phyloP scores from a whole-genome alignment of 2,329 filamentous ascomycete species.

The Daldinia sp. region DNA sequence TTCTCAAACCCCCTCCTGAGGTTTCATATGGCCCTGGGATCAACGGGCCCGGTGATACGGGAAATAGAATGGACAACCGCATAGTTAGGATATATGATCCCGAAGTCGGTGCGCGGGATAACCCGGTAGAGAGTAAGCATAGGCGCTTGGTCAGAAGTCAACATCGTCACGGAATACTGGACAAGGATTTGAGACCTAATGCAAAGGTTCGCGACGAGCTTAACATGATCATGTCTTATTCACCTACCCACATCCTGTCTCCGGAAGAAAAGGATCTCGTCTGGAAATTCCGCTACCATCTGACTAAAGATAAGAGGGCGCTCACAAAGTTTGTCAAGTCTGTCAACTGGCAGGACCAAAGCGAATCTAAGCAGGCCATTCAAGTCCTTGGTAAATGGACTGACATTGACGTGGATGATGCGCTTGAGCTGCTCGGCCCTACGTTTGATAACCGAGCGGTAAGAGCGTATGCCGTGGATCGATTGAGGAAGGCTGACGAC shows the following conservation, averaged over 20 bases:
- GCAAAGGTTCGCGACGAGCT: conserved; percentile 94
- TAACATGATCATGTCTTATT: conserved; percentile 89
- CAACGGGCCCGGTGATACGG: conserved; percentile 67
- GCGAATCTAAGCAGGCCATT: conserved; percentile 87
- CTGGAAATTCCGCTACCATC: conserved; percentile 96
- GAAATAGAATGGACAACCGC: conserved; percentile 61
- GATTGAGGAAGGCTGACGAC: conserved; percentile 90
- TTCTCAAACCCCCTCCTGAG: conserved; percentile 82
- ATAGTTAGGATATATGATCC: conserved; percentile 92
- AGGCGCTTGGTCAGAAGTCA: conserved; percentile 89
- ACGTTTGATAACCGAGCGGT: conserved; percentile 90
- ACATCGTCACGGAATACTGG: conserved; percentile 87
- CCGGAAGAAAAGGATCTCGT: conserved; percentile 94
- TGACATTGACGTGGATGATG: conserved; percentile 96
- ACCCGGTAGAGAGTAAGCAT: conserved; percentile 95
- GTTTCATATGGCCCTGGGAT: conserved; percentile 92
- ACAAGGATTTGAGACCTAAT: conserved; percentile 95
- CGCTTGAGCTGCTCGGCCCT: conserved; percentile 89
- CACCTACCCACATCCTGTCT: conserved; percentile 86
- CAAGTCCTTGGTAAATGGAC: conserved; percentile 93
- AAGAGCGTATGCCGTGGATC: conserved; percentile 90
- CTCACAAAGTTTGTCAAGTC: conserved; percentile 98
- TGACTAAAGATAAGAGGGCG: conserved; percentile 89
- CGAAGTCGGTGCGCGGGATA: conserved; percentile 87
- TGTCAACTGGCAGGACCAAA: conserved; percentile 88